Conservation (phyloP, 2,329 filamentous ascomycete genomes). For the Juglanconis sp. region DNA sequence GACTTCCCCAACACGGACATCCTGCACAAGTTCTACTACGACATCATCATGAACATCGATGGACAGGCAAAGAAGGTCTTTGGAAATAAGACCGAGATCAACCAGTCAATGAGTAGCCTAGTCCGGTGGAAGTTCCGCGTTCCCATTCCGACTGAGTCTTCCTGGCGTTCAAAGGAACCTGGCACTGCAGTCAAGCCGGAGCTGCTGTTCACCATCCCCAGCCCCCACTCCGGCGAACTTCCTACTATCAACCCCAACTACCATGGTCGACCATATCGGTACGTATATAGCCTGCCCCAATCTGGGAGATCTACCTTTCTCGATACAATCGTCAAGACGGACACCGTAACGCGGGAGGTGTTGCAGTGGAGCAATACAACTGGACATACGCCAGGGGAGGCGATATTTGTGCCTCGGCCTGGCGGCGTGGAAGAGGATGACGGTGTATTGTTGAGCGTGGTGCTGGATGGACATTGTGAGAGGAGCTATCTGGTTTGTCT, state of each 20-base stretch:
- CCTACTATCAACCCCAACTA: constrained; percentile 62
- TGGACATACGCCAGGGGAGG: constrained; percentile 66
- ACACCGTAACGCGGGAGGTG: constrained; percentile 50
- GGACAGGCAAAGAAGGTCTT: constrained; percentile 42
- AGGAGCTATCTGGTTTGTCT: constrained; percentile 65
- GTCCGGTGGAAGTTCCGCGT: constrained; percentile 43
- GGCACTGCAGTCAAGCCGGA: not conserved
- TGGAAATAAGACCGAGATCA: constrained; percentile 36
- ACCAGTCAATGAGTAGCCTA: constrained; percentile 36
- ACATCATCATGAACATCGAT: constrained; percentile 57
- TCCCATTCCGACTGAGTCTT: constrained; percentile 12
- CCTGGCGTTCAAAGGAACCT: not conserved
- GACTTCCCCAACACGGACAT: constrained; percentile 64
- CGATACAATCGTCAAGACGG: constrained; percentile 64
- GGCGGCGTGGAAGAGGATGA: constrained; percentile 31
- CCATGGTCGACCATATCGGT: constrained; percentile 52
- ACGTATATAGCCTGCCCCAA: constrained; percentile 56
- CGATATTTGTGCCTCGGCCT: constrained; percentile 61
- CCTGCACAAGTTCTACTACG: constrained; percentile 66
- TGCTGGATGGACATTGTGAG: constrained; percentile 58
- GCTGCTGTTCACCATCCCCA: constrained; percentile 39
- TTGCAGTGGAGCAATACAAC: constrained; percentile 54
- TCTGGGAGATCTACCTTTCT: constrained; percentile 58
- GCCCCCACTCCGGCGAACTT: constrained; percentile 58
- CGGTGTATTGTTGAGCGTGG: constrained; percentile 43